These are phyloP conservation scores for Solanum phureja DNA, from an alignment of 257 asterid genomes.

Conservation along the genomic window DNA sequence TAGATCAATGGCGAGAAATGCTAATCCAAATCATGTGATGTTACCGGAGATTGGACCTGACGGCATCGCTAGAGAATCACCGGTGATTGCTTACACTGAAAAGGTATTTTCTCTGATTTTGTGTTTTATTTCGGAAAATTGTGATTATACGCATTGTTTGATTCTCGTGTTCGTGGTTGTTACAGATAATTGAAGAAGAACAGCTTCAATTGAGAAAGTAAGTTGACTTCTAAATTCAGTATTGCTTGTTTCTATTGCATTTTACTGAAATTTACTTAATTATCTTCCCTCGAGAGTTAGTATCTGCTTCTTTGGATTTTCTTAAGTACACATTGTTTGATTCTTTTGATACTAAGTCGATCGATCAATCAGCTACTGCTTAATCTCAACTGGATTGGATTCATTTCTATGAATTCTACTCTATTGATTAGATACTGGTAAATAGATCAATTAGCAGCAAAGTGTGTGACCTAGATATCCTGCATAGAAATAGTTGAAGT, in stretches of 20 bases:
- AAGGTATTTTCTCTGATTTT: conserved; percentile 30
- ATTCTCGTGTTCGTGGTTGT: not conserved
- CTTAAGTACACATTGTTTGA: not conserved
- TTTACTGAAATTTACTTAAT: not conserved
- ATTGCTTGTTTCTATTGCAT: not conserved
- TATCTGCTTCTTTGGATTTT: not conserved
- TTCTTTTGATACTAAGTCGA: not conserved
- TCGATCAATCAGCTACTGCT: not conserved
- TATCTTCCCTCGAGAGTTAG: not conserved
- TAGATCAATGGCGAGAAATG: conserved; percentile 28
- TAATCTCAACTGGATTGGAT: not conserved
- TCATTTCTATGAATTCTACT: not conserved
- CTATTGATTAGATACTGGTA: not conserved
- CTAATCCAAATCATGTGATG: conserved; percentile 15
- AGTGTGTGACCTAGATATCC: not conserved
- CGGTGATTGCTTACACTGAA: conserved; percentile 86
- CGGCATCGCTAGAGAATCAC: conserved; percentile 70
- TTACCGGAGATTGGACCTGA: conserved; percentile 91
- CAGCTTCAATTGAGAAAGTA: conserved; percentile 88
- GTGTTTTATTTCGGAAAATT: not conserved
- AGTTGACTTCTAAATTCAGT: conserved; percentile 9
- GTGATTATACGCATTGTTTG: not conserved
- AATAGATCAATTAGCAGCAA: not conserved
- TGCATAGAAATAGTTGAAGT: not conserved
- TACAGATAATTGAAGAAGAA: conserved; percentile 77